Conservation (phyloP, 768 basidiomycete species). For the Ramaria sp. region DNA sequence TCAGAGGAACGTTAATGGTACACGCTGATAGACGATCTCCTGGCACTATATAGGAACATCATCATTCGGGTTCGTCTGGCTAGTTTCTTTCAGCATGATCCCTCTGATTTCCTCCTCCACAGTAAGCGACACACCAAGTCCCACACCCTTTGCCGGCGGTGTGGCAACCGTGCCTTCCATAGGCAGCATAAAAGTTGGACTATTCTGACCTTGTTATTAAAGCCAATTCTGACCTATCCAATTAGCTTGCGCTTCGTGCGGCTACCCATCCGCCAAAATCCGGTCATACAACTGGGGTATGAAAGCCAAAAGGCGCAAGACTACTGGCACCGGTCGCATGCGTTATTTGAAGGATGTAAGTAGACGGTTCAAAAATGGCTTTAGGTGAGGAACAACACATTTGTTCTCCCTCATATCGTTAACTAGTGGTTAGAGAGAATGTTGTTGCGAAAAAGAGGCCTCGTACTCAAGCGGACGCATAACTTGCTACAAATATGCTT, state of each 20-base stretch:
- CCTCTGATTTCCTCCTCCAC: slow-evolving; percentile 12
- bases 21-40: neutral
- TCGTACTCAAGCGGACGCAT: slow-evolving; percentile 35
- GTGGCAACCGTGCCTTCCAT: slow-evolving; percentile 93
- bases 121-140: slow-evolving; percentile 97
- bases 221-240: slow-evolving; percentile 4
- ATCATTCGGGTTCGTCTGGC: slow-evolving; percentile 74
- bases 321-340: slow-evolving; percentile 97
- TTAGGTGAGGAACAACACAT: slow-evolving; percentile 51
- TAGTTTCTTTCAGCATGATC: neutral
- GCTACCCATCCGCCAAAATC: slow-evolving; percentile 91
- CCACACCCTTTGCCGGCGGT: slow-evolving; percentile 95
- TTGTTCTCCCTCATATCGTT: neutral
- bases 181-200: slow-evolving; percentile 88
- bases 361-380: slow-evolving; percentile 97
- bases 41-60: slow-evolving; percentile 62
- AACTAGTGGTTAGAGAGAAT: slow-evolving; percentile 54
- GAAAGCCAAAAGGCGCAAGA: slow-evolving; percentile 99
- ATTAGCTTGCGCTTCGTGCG: slow-evolving; percentile 88
- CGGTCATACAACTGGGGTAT: slow-evolving; percentile 96
- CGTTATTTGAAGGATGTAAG: slow-evolving; percentile 84
- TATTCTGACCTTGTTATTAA: slow-evolving; percentile 17
- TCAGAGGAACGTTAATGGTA: slow-evolving; percentile 10
- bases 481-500: neutral
- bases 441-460: slow-evolving; percentile 80